Evolutionary conservation across 2,329 filamentous ascomycete species (phyloP), one percentile per base, ranked within the genome.

Genomic region (Cytospora paraplurivora): DNA sequence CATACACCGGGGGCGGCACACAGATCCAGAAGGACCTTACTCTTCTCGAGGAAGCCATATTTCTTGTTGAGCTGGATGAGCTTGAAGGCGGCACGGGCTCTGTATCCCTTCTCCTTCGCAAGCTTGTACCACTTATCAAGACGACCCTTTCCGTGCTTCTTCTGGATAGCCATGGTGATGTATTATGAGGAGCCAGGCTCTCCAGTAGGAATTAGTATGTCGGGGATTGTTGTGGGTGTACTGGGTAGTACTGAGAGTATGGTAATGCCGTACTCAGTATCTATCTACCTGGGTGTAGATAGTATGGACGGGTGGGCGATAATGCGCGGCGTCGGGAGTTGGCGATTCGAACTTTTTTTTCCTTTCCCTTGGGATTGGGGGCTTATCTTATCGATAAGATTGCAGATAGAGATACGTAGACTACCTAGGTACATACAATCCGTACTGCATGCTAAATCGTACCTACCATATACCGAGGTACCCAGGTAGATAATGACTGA

Each of bases 51-150:
- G 78, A 99, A 99, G 70, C 92, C 91, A 89, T 96, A 99, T 76
- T 97, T 98, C 80, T 98, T 97, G 81, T 99, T 99, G 72, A 99
- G 82, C 77, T 99, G 94, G 70, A 99, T 94, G 71, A 99, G 81
- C 81, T 99, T 99, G 85, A 98, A 98, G 62, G 95, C 93, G 71
- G 95, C 93, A 84, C 95, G 87, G 67, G 95, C 94, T 72, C 95
- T 85, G 75, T 97, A 99, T 67, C 95, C 95, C 78, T 97, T 98
- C 77, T 99, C 95, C 78, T 99, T 99, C 67, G 95, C 95, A 72
- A 98, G 88, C 76, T 93, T 94, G 80, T 98, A 99, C 92, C 93
- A 98, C 79, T 98, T 97, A 79, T 99, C 95, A 73, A 97, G 84
- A 86, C 94, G 93, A 78, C 94, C 94, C 82, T 98, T 98, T 80